These are phyloP conservation scores for Arachnopeziza araneosa DNA, from an alignment of 2,329 filamentous ascomycete species.

Conservation along the genomic window DNA sequence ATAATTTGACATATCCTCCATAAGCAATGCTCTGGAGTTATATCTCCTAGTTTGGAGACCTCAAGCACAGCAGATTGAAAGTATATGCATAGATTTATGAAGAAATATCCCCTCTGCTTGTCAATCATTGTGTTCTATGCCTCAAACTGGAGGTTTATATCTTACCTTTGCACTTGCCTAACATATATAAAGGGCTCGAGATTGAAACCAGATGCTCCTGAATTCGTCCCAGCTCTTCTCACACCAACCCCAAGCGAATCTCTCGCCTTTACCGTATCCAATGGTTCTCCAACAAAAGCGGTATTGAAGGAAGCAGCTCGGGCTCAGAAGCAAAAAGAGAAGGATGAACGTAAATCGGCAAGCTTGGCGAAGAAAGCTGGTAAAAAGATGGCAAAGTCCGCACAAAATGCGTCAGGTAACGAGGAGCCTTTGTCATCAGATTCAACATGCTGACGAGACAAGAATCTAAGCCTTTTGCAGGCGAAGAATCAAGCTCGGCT, in stretches of 20 bases:
- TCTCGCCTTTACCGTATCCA: neutral
- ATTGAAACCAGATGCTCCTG: conserved; percentile 36
- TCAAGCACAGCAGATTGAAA: neutral
- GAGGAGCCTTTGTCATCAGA: neutral
- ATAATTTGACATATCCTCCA: neutral
- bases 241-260: neutral
- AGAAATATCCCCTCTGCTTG: neutral
- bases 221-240: conserved; percentile 31
- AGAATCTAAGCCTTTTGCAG: neutral
- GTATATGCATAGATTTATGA: neutral
- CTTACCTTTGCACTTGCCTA: neutral
- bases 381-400: conserved; percentile 12
- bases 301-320: conserved; percentile 15
- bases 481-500: conserved; percentile 1
- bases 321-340: conserved; percentile 19
- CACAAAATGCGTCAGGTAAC: neutral
- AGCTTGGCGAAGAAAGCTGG: conserved; percentile 18
- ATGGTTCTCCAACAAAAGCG: conserved; percentile 4
- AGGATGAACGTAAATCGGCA: conserved; percentile 17
- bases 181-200: conserved; percentile 21
- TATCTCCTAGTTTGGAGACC: neutral
- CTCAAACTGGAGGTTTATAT: neutral
- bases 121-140: neutral
- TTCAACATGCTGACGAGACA: neutral
- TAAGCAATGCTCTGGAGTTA: neutral